Evolutionary conservation across 1,284 basidiomycete species (phyloP), one percentile per base, ranked within the genome.

Genomic region (Termitomyces sp.): DNA sequence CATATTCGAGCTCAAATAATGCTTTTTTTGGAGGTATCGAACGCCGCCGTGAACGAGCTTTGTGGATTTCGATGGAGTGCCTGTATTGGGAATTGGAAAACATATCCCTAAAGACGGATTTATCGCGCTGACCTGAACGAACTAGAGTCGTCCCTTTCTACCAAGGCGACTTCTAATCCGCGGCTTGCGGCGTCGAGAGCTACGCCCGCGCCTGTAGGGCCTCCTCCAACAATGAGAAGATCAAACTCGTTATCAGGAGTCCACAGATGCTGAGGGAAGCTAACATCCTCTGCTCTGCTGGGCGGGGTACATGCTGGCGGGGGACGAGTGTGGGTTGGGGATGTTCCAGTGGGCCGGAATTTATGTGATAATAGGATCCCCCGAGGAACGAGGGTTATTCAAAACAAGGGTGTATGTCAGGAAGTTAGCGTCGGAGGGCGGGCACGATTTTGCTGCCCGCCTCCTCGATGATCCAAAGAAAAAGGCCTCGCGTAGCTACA

Each of bases 51-150:
- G 96, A 1, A 98, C 94, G 50, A 99, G 86, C 71, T 99, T 98
- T 9, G 96, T 98, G 8, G 91, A 94, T 70, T 99, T 99, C 28
- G 94, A 97, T 2, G 93, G 97, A 0, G 96, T 98, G 15, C 93
- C 91, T 90, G 34, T 26, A 5, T 24, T 9, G 17, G 15, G 41
- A 34, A n/a, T 34, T 13, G 33, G 33, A n/a, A 13, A 34, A 10
- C 13, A 24, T 24, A 24, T 49, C 34, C 9, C 24, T 24, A 3
- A 34, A 1, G 36, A 47, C 24, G 41, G 38, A 13, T 31, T 7
- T 7, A 12, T 2, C 10, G 21, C n/a, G 12, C 68, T 45, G 52
- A 90, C 91, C 95, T 19, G 92, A 84, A 62, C 86, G 92, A 84
- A 62, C 86, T 84, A 64, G 96, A 99, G 69, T 99, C 96, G 65